Conservation (phyloP, 1,139 yeast species). For the Nakaseomyces glabratus region DNA sequence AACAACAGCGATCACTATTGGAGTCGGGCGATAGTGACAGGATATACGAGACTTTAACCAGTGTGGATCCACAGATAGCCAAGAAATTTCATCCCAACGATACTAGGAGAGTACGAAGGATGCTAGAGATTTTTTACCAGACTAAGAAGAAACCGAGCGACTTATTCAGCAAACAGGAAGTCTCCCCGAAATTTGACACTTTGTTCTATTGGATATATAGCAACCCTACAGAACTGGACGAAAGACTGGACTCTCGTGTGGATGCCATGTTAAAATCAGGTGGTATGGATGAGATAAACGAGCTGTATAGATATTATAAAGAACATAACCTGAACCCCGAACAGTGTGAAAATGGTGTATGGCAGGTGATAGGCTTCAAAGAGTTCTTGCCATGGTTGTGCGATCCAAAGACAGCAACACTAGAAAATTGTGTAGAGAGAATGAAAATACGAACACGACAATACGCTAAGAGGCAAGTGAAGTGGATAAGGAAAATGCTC, state of each 20-base stretch:
- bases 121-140: conserved; percentile 65
- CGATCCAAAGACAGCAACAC: conserved; percentile 22
- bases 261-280: conserved; percentile 70
- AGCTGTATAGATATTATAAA: conserved; percentile 42
- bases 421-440: conserved; percentile 47
- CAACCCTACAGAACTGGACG: conserved; percentile 48
- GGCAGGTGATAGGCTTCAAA: conserved; percentile 94
- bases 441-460: conserved; percentile 83
- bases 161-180: conserved; percentile 54
- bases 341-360: conserved; percentile 64
- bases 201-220: conserved; percentile 80
- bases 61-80: conserved; percentile 64
- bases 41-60: conserved; percentile 41
- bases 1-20: conserved; percentile 41
- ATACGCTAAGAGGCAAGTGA: conserved; percentile 84
- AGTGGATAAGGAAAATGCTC: conserved; percentile 76
- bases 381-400: conserved; percentile 80
- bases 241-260: conserved; percentile 66
- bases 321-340: conserved; percentile 22
- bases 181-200: conserved; percentile 53
- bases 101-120: conserved; percentile 64
- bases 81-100: conserved; percentile 90
- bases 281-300: conserved; percentile 59
- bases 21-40: conserved; percentile 46
- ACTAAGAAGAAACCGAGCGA: conserved; percentile 66